phyloP scores from a whole-genome alignment of 2,329 filamentous ascomycete species.

The Aspergillus transmontanensis region DNA sequence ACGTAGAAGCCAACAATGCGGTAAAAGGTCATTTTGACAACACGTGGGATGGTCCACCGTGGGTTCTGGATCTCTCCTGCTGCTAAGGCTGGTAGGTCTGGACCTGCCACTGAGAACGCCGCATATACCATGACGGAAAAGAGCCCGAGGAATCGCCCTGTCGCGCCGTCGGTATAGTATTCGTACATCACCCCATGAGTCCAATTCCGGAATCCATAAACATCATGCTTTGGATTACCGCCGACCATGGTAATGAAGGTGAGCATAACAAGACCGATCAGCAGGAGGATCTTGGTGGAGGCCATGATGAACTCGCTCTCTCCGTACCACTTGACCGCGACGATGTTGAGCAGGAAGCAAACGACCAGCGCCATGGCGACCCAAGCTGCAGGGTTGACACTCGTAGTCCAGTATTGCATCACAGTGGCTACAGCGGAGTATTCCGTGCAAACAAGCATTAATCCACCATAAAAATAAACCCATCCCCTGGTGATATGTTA shows the following conservation, averaged over 20 bases:
- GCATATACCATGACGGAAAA: slow-evolving; percentile 71
- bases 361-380: slow-evolving; percentile 46
- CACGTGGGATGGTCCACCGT: slow-evolving; percentile 68
- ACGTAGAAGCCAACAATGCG: slow-evolving; percentile 75
- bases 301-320: slow-evolving; percentile 74
- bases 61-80: slow-evolving; percentile 72
- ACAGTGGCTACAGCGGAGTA: slow-evolving; percentile 49
- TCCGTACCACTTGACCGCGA: slow-evolving; percentile 71
- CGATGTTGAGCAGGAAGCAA: slow-evolving; percentile 62
- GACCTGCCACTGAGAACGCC: slow-evolving; percentile 64
- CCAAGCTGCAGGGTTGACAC: slow-evolving; percentile 46
- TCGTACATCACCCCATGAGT: slow-evolving; percentile 64
- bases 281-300: slow-evolving; percentile 68
- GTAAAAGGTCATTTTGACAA: slow-evolving; percentile 75
- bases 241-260: slow-evolving; percentile 82
- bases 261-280: slow-evolving; percentile 69
- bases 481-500: slow-evolving; percentile 32
- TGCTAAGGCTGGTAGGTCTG: slow-evolving; percentile 61
- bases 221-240: slow-evolving; percentile 70
- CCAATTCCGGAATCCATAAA: slow-evolving; percentile 71
- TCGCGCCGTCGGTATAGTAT: slow-evolving; percentile 62
- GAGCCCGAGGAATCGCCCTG: slow-evolving; percentile 73
- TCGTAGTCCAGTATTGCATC: slow-evolving; percentile 49
- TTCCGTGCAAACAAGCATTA: slow-evolving; percentile 51
- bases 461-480: slow-evolving; percentile 51